Conservation (phyloP, 2,329 filamentous ascomycete genomes). For the Alternaria dauci region DNA sequence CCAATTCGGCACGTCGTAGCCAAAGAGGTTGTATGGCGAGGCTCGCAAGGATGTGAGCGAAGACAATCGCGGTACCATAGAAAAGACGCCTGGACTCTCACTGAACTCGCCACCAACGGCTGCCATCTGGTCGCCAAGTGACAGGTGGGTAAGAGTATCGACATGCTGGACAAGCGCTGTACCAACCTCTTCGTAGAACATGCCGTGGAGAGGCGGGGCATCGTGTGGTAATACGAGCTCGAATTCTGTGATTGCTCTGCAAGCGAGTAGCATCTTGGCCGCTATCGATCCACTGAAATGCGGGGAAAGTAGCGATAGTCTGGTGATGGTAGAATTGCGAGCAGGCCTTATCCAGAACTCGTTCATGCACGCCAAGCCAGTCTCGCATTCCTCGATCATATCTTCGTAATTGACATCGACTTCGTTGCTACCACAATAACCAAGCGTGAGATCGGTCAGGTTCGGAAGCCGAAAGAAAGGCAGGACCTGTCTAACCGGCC, state of each 20-base stretch:
- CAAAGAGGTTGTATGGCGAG: neutral
- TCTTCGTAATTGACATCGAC: too few species aligned
- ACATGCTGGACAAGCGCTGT: neutral
- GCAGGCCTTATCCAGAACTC: neutral
- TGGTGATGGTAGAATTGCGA: neutral
- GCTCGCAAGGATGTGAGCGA: neutral
- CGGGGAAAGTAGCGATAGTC: neutral
- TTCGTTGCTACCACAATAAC: neutral
- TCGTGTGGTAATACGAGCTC: neutral
- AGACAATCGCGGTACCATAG: neutral
- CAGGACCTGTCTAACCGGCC: neutral
- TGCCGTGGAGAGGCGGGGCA: neutral
- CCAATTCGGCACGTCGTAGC: neutral
- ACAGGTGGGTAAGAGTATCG: neutral
- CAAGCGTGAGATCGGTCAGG: neutral
- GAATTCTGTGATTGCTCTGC: neutral
- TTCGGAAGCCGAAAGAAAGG: neutral
- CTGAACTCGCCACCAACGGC: fast-evolving
- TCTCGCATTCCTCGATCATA: neutral
- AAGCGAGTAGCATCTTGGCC: neutral
- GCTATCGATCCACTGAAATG: neutral
- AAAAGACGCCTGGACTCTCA: neutral
- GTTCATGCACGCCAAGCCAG: neutral
- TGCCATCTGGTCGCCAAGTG: neutral
- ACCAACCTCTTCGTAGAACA: neutral